phyloP scores from a whole-genome alignment of 2,329 filamentous ascomycete genomes.

The Thelonectria discophora region DNA sequence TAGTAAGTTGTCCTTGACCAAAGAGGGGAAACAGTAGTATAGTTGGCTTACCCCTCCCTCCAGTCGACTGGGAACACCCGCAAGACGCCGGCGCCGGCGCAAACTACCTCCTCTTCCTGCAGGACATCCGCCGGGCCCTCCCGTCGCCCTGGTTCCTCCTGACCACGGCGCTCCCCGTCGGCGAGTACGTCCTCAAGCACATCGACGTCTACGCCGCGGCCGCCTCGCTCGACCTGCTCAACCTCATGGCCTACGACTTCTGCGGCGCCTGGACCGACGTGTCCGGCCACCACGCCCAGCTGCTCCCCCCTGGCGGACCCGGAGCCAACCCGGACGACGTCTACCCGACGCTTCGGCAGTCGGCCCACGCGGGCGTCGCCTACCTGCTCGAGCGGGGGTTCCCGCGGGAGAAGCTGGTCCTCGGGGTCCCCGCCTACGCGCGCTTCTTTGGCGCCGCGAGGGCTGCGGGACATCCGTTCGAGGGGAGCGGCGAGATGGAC shows the following conservation, averaged over 20 bases:
- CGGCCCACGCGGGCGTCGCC: conserved; percentile 63
- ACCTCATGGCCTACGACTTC: conserved; percentile 77
- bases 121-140: conserved; percentile 61
- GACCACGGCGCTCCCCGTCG: conserved; percentile 69
- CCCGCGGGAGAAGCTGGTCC: conserved; percentile 64
- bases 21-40: neutral
- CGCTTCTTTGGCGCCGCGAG: conserved; percentile 65
- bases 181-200: conserved; percentile 68
- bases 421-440: conserved; percentile 72
- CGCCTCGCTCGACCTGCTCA: conserved; percentile 66
- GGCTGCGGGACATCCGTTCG: conserved; percentile 63
- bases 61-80: conserved; percentile 77
- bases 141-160: conserved; percentile 66
- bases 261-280: conserved; percentile 68
- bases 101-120: conserved; percentile 67
- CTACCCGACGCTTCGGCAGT: conserved; percentile 48
- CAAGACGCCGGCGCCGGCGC: conserved; percentile 60
- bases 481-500: conserved; percentile 63
- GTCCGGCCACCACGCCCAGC: conserved; percentile 71
- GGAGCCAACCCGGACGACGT: conserved; percentile 31
- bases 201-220: conserved; percentile 64
- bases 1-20: conserved; percentile 50
- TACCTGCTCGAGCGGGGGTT: conserved; percentile 65
- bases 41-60: neutral
- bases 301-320: conserved; percentile 54